Base-by-base conservation (phyloP, 768 basidiomycete genomes). In the Suillus paluster region DNA sequence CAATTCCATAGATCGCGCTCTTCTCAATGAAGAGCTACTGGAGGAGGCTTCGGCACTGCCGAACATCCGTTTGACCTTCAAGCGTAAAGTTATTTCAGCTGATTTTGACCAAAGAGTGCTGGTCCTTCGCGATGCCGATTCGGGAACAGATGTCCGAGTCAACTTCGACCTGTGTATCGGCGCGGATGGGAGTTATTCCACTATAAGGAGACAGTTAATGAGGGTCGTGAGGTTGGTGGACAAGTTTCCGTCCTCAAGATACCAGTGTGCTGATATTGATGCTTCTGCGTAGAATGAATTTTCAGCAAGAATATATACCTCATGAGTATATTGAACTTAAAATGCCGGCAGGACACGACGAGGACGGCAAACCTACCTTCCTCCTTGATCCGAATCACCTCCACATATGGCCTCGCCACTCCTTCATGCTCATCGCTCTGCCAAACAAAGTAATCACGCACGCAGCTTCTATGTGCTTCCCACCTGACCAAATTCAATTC, bases 391-490 rank as follows among this genome's bases (percentile, higher is more conserved):
- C 93, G 70, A 91, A 92, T 76, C 92, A 99, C 77, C 88, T 99
- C 68, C 97, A 99, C 80, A 98, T 99, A 70, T 99, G 97, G 97
- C 97, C 97, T 66, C 91, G 97, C 73, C 93, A 95, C 77, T 94
- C 95, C 52, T 99, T 99, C 83, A 99, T 99, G 97, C 86, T 99
- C 70, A 98, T 99, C 71, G 97, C 95, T 23, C 87, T 99, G 61
- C 95, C 97, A 67, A 99, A 99, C 82, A 90, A 92, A 84, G 97
- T 97, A 79, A 78, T 69, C 70, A 45, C 33, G 52, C 60, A 67
- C 46, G 12, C 45, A 62, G 69, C 70, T 70, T 64, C 63, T 66
- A 49, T 58, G 63, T 59, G 58, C 73, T 71, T 70, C 75, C 72
- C 69, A 63, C 63, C 61, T 66, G 59, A 65, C 58, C 30, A 50